Conservation (phyloP, 345 rosid genomes). For the Camelina hispida region DNA sequence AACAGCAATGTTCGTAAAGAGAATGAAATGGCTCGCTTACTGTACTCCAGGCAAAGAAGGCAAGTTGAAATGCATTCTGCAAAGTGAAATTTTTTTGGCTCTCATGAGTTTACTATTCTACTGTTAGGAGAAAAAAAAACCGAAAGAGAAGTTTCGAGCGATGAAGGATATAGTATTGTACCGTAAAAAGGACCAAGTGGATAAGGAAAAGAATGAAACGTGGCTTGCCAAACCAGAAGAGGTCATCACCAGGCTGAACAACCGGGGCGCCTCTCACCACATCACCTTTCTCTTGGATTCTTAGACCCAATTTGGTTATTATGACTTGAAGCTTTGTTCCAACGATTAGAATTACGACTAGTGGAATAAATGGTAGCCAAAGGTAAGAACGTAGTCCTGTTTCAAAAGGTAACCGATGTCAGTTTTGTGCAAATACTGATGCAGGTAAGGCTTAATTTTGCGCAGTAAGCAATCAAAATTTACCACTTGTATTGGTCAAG, state of each 20-base stretch:
- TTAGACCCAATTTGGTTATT: slow-evolving; percentile 78
- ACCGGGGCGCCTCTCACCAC: slow-evolving; percentile 94
- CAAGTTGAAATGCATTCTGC: slow-evolving; percentile 89
- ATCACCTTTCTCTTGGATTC: slow-evolving; percentile 80
- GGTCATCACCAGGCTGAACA: slow-evolving; percentile 89
- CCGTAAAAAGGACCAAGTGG: slow-evolving; percentile 88
- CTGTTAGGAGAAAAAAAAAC: not conserved
- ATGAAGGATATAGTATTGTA: slow-evolving; percentile 33
- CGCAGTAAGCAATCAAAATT: slow-evolving; percentile 14
- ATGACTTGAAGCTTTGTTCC: slow-evolving; percentile 89
- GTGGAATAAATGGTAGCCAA: slow-evolving; percentile 86
- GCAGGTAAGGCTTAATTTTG: not conserved
- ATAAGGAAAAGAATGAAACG: slow-evolving; percentile 78
- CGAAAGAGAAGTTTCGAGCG: not conserved
- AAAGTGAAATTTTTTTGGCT: slow-evolving; percentile 17
- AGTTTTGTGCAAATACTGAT: slow-evolving; percentile 9
- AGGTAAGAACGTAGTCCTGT: slow-evolving; percentile 64
- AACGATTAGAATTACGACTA: slow-evolving; percentile 67
- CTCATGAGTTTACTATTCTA: slow-evolving; percentile 9
- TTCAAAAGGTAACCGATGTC: slow-evolving; percentile 10
- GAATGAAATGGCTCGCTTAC: slow-evolving; percentile 50
- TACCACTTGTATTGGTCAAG: slow-evolving; percentile 77
- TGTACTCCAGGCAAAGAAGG: slow-evolving; percentile 92
- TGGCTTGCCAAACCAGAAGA: slow-evolving; percentile 91
- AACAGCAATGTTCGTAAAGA: not conserved